Conservation (phyloP, 345 rosid genomes). For the Pugionium cornutum region DNA sequence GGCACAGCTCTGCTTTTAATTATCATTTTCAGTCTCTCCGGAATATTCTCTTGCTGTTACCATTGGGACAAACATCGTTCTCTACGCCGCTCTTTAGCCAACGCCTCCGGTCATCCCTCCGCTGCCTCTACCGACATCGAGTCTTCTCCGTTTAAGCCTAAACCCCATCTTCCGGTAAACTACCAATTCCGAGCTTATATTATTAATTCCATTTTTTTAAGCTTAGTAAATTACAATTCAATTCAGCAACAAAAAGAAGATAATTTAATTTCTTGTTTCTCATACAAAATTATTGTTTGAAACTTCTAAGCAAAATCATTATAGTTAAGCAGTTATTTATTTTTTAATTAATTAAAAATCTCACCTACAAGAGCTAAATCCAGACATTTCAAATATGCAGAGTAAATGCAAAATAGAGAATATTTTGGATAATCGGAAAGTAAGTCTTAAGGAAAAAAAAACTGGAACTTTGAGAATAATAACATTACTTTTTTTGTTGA, state of each 20-base stretch:
- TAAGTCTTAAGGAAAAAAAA: not conserved
- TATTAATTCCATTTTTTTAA: not conserved
- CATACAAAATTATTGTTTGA: not conserved
- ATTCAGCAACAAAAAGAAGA: not conserved
- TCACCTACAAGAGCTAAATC: not conserved
- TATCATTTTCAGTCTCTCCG: conserved; percentile 82
- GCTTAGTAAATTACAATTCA: not conserved
- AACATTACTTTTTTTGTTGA: not conserved
- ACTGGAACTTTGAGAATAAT: no score
- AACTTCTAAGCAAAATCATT: not conserved
- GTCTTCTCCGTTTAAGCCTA: conserved; percentile 56
- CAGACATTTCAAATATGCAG: not conserved
- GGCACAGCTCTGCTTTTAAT: conserved; percentile 91
- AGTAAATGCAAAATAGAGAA: not conserved
- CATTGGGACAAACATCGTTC: conserved; percentile 96
- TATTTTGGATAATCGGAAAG: not conserved
- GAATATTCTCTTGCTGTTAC: conserved; percentile 96
- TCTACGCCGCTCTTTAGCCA: conserved; percentile 63
- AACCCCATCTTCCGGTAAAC: conserved; percentile 47
- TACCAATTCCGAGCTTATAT: not conserved
- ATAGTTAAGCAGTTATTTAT: not conserved
- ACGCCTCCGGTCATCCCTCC: conserved; percentile 43
- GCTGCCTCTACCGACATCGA: conserved; percentile 47
- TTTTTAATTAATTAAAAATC: not conserved
- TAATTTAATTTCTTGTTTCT: not conserved